Base-by-base conservation (phyloP, 768 basidiomycete genomes). In the Pholiota molesta region DNA sequence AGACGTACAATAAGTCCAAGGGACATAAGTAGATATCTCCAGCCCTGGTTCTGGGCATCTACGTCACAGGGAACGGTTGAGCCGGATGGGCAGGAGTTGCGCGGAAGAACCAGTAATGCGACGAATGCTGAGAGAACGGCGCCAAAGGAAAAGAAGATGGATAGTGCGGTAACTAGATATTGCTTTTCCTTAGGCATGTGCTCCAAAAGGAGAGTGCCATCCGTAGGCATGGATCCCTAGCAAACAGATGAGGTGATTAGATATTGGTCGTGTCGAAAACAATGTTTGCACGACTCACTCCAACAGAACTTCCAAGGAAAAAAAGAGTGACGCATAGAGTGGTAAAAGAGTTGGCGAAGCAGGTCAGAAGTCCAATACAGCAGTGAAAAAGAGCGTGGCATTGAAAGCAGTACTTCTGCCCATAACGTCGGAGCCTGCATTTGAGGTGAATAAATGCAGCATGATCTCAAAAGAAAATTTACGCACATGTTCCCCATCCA, bases 81-180 rank as follows among this genome's bases (percentile, higher is more conserved):
- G 19, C 47, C 69, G 23, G 73, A 70, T n/a, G 79, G 77, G 67
- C 92, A 94, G 0, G 92, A 92, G 66, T 85, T 82, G 16, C 81
- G 77, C 1, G 97, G 97, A 37, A 99, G 84, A 56, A 95, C 81
- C 52, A 90, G 57, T 35, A 96, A 83, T 39, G 88, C 94, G 37
- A 96, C 86, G 10, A 94, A 71, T 0, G 95, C 94, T 1, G 94
- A 80, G 5, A 97, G 73, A 45, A 99, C 93, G 0, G 96, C 89
- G 51, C 97, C 97, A 40, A 97, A 75, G 6, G 94, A 95, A 80
- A 98, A 98, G 79, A 98, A 99, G n/a, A 95, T 85, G 4, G 94
- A 95, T 23, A 97, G 83, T 0, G 90, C 91, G 0, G 94, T 97
- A 57, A 98, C 89, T 31, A 99, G 85, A 72, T 97, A 95, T 68